Conservation (phyloP, 192 early-diverging fungal genomes). For the Backusella morwellensis region DNA sequence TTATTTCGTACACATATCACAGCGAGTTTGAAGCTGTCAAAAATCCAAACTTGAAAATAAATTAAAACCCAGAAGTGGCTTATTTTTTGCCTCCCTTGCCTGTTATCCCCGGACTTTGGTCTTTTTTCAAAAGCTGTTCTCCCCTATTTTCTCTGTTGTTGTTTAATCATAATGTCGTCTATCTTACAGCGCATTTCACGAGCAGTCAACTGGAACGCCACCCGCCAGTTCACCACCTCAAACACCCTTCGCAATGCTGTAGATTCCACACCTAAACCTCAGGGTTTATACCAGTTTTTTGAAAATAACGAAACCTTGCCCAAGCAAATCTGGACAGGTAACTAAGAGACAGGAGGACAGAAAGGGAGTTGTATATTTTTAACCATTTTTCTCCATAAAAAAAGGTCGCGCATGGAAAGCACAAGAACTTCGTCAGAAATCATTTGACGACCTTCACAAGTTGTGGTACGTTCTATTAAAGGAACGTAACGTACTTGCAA, state of each 20-base stretch:
- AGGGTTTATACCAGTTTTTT: slow-evolving; percentile 36
- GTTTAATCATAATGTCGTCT: slow-evolving; percentile 10
- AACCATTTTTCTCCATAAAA: not conserved
- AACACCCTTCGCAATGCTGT: not conserved
- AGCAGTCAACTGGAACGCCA: not conserved
- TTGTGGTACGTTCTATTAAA: slow-evolving; percentile 91
- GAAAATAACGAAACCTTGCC: slow-evolving; percentile 35
- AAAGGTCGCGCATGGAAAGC: slow-evolving; percentile 87
- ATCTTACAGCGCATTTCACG: slow-evolving; percentile 14
- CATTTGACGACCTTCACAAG: slow-evolving; percentile 95
- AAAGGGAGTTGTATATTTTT: not conserved
- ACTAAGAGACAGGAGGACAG: not conserved
- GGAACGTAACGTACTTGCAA: slow-evolving; percentile 80
- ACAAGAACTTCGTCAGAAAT: slow-evolving; percentile 87
- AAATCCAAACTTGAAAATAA: too few relatives aligned
- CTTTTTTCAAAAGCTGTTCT: not conserved
- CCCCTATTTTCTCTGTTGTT: not conserved
- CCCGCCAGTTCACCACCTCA: slow-evolving; percentile 17
- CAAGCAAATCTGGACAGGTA: slow-evolving; percentile 34
- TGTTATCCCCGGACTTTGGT: not conserved
- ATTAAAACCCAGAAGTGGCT: slow-evolving; percentile 7
- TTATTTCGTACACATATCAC: too few relatives aligned
- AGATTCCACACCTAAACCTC: not conserved
- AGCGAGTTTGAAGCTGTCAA: too few relatives aligned
- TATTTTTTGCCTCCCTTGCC: not conserved